Conservation (phyloP, 345 rosid species). For the Nephelium lappaceum region DNA sequence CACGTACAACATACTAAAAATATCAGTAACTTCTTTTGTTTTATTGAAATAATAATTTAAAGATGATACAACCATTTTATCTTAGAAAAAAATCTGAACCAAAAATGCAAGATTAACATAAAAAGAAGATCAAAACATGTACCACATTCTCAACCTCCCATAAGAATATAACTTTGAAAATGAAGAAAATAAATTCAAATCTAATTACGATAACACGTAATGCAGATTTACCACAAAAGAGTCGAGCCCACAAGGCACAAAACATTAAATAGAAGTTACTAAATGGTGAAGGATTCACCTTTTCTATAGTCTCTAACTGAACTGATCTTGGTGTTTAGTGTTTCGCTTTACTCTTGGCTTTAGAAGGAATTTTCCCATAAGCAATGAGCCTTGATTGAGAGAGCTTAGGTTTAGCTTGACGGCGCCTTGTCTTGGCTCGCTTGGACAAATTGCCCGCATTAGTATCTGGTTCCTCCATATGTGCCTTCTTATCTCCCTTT, state of each 20-base stretch:
- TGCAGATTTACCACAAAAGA: not conserved
- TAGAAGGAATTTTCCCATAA: conserved; percentile 54
- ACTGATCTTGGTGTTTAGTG: conserved; percentile 5
- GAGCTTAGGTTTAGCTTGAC: conserved; percentile 54
- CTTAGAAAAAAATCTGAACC: not conserved
- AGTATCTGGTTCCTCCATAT: conserved; percentile 26
- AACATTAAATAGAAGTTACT: not conserved
- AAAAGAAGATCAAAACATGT: no score
- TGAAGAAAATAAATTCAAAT: not conserved
- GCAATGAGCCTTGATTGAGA: conserved; percentile 62
- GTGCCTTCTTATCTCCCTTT: conserved; percentile 28
- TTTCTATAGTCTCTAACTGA: not conserved
- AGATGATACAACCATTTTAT: not conserved
- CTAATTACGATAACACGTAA: not conserved
- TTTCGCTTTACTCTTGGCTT: conserved; percentile 36
- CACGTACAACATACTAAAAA: not conserved
- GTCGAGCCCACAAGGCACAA: not conserved
- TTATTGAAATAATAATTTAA: no score
- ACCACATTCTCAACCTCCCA: not conserved
- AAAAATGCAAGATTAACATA: not conserved
- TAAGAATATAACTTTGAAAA: not conserved
- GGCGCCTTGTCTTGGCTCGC: conserved; percentile 63
- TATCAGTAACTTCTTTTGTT: not conserved
- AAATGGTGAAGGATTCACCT: not conserved
- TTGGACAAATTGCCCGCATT: conserved; percentile 44